Conservation (phyloP, 805 yeast species). For the Suhomyces prunicola region DNA sequence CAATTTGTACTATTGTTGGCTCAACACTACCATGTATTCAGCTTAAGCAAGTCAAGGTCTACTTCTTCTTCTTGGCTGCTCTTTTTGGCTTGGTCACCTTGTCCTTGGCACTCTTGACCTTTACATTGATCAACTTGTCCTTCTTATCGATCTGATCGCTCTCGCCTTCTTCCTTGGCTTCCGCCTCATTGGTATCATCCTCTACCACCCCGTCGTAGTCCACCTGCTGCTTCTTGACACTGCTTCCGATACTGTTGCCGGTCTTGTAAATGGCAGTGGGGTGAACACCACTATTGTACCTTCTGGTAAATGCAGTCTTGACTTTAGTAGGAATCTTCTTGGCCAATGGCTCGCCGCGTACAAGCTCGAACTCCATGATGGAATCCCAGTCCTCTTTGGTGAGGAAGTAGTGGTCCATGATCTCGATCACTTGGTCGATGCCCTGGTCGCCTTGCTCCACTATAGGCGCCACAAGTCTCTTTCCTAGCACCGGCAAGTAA, state of each 20-base stretch:
- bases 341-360: slow-evolving; percentile 37
- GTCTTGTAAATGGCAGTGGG: slow-evolving; percentile 82
- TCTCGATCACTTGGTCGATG: slow-evolving; percentile 58
- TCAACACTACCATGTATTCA: too few relatives aligned
- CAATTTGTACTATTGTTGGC: too few relatives aligned
- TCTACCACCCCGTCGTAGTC: slow-evolving; percentile 72
- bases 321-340: slow-evolving; percentile 73
- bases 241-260: slow-evolving; percentile 51
- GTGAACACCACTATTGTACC: slow-evolving; percentile 71
- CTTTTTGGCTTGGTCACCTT: slow-evolving; percentile 11
- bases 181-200: slow-evolving; percentile 51
- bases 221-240: slow-evolving; percentile 40
- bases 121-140: slow-evolving; percentile 58
- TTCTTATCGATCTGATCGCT: slow-evolving; percentile 50
- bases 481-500: slow-evolving; percentile 64
- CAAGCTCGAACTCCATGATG: slow-evolving; percentile 74
- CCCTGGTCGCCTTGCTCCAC: slow-evolving; percentile 56
- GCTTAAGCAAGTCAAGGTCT: too few relatives aligned
- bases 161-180: slow-evolving; percentile 43
- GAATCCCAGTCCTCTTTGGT: slow-evolving; percentile 93
- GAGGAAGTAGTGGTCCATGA: slow-evolving; percentile 81
- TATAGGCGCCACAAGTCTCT: slow-evolving; percentile 59
- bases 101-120: slow-evolving; percentile 9
- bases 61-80: slow-evolving; percentile 3
- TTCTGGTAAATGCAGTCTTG: slow-evolving; percentile 83